Conservation (phyloP, 805 yeast genomes). For the Pichia scutulata region DNA sequence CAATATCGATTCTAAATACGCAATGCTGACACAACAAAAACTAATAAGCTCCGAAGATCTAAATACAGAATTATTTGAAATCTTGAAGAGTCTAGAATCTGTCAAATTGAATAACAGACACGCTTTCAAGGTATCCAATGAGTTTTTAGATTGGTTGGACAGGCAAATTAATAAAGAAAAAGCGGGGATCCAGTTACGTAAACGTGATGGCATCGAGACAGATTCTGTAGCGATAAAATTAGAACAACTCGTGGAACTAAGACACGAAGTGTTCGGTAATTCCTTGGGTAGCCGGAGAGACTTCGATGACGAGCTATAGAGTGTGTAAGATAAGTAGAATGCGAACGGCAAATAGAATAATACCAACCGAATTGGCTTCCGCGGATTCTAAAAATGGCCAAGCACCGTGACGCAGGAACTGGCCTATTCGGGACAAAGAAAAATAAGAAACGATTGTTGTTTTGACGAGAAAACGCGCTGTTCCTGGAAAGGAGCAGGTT, state of each 20-base stretch:
- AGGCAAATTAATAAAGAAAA: slow-evolving; percentile 19
- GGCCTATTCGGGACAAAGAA: too few species aligned
- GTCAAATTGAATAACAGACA: slow-evolving; percentile 26
- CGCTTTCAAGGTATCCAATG: slow-evolving; percentile 28
- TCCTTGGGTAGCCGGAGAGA: slow-evolving; percentile 63
- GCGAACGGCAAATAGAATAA: background rate
- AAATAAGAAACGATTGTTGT: background rate
- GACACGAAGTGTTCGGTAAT: slow-evolving; percentile 74
- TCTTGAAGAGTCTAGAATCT: slow-evolving; percentile 33
- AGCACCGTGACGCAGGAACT: background rate
- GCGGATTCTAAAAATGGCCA: background rate
- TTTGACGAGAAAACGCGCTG: background rate
- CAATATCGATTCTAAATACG: slow-evolving; percentile 26
- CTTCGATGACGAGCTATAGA: slow-evolving; percentile 18
- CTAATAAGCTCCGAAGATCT: slow-evolving; percentile 21
- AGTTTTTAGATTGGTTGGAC: slow-evolving; percentile 57
- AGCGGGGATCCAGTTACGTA: slow-evolving; percentile 18
- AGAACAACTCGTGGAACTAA: slow-evolving; percentile 24
- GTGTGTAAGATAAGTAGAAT: background rate
- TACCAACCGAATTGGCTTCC: too few species aligned
- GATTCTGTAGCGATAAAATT: slow-evolving; percentile 12
- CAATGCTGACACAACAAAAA: slow-evolving; percentile 31
- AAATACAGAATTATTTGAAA: slow-evolving; percentile 32
- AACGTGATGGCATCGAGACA: slow-evolving; percentile 1
- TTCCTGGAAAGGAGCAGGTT: background rate